These are phyloP conservation scores for Amaranthus hypochondriacus DNA, from an alignment of 148 eudicot genomes.

Conservation along the genomic window DNA sequence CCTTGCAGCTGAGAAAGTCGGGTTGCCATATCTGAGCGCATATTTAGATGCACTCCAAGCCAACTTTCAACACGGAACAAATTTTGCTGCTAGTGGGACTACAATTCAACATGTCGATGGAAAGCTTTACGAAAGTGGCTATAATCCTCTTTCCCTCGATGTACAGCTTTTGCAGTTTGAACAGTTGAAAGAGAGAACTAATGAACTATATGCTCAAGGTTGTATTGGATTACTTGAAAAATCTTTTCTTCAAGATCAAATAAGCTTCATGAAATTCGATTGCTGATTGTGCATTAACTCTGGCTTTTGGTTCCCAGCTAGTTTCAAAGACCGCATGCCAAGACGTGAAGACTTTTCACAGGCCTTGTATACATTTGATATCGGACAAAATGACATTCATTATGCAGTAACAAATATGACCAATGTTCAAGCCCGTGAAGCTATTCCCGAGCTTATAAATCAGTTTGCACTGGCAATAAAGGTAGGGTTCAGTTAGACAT, in stretches of 20 bases:
- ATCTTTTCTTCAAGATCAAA: neutral
- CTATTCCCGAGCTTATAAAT: slow-evolving; percentile 45
- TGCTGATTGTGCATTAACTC: neutral
- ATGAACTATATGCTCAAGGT: neutral
- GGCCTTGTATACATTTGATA: slow-evolving; percentile 63
- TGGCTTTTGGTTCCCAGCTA: neutral
- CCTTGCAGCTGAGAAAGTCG: no score
- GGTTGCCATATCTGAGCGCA: no score
- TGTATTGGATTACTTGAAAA: neutral
- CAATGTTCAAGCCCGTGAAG: slow-evolving; percentile 42
- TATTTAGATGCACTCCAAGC: no score
- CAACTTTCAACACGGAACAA: no score
- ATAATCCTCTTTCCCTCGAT: slow-evolving; percentile 57
- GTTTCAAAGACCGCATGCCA: slow-evolving; percentile 36
- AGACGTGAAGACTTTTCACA: slow-evolving; percentile 38
- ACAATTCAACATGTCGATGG: slow-evolving; percentile 55
- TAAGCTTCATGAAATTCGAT: slow-evolving; percentile 12
- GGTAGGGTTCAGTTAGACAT: slow-evolving; percentile 22
- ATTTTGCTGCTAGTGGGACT: slow-evolving; percentile 58
- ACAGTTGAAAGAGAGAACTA: slow-evolving; percentile 48
- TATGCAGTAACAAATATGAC: slow-evolving; percentile 45
- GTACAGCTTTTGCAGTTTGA: slow-evolving; percentile 53
- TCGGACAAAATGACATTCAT: slow-evolving; percentile 66
- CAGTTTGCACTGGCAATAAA: slow-evolving; percentile 40
- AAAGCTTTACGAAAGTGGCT: slow-evolving; percentile 40